Conservation (phyloP, 257 asterid species). For the Lycium ferocissimum region DNA sequence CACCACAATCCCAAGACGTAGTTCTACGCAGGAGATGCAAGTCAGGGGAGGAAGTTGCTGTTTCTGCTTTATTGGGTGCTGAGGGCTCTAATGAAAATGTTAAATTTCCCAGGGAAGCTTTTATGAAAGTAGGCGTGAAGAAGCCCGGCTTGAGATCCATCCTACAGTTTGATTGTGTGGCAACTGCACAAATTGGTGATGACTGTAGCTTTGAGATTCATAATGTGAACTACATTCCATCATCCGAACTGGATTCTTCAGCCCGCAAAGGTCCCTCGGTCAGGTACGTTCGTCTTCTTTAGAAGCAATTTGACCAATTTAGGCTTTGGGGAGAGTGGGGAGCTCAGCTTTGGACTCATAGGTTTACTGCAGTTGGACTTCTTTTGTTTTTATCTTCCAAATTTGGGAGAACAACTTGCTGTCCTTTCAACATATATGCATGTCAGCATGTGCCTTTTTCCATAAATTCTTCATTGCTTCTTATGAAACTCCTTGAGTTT, state of each 20-base stretch:
- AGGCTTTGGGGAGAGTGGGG: neutral
- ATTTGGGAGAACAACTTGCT: too few species aligned
- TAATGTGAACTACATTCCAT: conserved; percentile 58
- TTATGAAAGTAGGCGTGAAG: conserved; percentile 81
- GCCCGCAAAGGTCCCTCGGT: conserved; percentile 62
- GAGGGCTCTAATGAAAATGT: conserved; percentile 46
- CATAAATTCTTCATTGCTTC: too few species aligned
- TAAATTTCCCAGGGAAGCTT: conserved; percentile 60
- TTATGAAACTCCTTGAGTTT: too few species aligned
- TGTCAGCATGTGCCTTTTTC: too few species aligned
- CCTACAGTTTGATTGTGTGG: conserved; percentile 84
- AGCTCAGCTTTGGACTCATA: conserved; percentile 4
- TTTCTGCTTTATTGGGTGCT: conserved; percentile 73
- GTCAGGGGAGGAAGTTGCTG: conserved; percentile 85
- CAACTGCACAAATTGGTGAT: conserved; percentile 47
- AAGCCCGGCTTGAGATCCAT: conserved; percentile 80
- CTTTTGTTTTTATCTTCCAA: too few species aligned
- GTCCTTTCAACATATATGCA: too few species aligned
- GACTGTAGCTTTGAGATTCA: conserved; percentile 57
- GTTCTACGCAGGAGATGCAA: conserved; percentile 63
- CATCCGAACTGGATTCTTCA: conserved; percentile 52
- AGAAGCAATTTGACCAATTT: neutral
- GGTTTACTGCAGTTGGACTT: too few species aligned
- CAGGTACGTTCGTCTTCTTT: conserved; percentile 56
- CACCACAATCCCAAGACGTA: conserved; percentile 68